Conservation (phyloP, 768 basidiomycete genomes). For the Psilocybe azurescens region DNA sequence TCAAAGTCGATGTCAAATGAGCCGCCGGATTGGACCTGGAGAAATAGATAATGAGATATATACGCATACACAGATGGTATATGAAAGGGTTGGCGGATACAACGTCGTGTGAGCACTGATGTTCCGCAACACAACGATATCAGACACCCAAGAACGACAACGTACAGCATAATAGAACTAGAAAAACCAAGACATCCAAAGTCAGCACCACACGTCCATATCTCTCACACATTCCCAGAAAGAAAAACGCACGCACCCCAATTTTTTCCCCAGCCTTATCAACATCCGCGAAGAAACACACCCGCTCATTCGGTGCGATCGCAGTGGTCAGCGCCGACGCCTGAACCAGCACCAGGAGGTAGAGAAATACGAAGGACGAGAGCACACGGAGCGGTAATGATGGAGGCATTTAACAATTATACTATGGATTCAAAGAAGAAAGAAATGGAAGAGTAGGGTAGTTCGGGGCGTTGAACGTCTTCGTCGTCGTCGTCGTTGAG, state of each 20-base stretch:
- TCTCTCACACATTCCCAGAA: neutral
- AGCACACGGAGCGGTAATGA: slow-evolving; percentile 33
- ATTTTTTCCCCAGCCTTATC: slow-evolving; percentile 96
- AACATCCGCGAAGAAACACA: slow-evolving; percentile 96
- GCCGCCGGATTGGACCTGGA: slow-evolving; percentile 93
- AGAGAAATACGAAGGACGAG: slow-evolving; percentile 40
- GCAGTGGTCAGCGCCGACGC: slow-evolving; percentile 82
- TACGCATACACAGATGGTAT: too few species aligned
- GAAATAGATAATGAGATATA: too few species aligned
- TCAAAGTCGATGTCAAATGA: slow-evolving; percentile 96
- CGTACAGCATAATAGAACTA: slow-evolving; percentile 97
- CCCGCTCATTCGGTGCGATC: slow-evolving; percentile 76
- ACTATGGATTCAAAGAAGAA: neutral
- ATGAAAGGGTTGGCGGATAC: too few species aligned
- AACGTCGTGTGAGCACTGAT: neutral
- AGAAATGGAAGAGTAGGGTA: neutral
- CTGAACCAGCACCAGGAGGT: slow-evolving; percentile 35
- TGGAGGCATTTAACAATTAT: neutral
- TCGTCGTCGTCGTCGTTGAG: neutral
- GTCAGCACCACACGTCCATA: neutral
- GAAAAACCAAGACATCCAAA: slow-evolving; percentile 16
- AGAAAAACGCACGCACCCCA: slow-evolving; percentile 57
- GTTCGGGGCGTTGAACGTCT: neutral
- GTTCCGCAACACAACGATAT: neutral
- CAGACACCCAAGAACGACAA: slow-evolving; percentile 12